These are phyloP conservation scores for Posidonia oceanica DNA, from an alignment of 116 monocot genomes.

Conservation along the genomic window DNA sequence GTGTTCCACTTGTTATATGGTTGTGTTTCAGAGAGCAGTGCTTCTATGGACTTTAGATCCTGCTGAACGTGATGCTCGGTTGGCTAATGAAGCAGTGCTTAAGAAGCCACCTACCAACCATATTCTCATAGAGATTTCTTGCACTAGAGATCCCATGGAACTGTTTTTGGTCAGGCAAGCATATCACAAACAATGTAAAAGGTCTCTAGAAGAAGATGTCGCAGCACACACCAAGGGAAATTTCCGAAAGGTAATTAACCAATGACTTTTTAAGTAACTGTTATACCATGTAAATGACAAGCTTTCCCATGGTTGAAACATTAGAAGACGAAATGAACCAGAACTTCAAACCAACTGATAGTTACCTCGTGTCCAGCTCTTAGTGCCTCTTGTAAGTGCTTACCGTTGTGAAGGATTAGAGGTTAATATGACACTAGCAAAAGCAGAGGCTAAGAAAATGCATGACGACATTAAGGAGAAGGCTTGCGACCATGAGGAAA, in stretches of 20 bases:
- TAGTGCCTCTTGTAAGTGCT: slow-evolving; percentile 55
- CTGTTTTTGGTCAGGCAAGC: slow-evolving; percentile 41
- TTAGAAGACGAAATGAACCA: no score
- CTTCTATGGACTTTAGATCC: slow-evolving; percentile 67
- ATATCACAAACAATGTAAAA: slow-evolving; percentile 67
- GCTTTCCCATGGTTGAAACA: no score
- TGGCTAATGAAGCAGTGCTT: slow-evolving; percentile 41
- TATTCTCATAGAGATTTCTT: slow-evolving; percentile 56
- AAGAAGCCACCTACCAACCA: slow-evolving; percentile 36
- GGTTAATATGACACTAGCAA: slow-evolving; percentile 46
- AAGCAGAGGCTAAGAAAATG: slow-evolving; percentile 66
- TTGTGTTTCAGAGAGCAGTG: slow-evolving; percentile 44
- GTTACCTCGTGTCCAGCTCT: slow-evolving; percentile 32
- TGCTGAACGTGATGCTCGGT: slow-evolving; percentile 58
- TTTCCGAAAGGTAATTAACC: slow-evolving; percentile 37
- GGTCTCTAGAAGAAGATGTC: slow-evolving; percentile 88
- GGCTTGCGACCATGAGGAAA: slow-evolving; percentile 51
- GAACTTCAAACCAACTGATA: neutral
- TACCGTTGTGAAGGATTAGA: slow-evolving; percentile 70
- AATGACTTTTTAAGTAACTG: neutral
- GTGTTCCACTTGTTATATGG: neutral
- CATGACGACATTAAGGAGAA: slow-evolving; percentile 54
- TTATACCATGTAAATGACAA: neutral
- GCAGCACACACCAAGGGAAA: slow-evolving; percentile 55
- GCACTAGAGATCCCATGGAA: slow-evolving; percentile 33